Conservation (phyloP, 306 rosid genomes). For the Sesbania bispinosa region DNA sequence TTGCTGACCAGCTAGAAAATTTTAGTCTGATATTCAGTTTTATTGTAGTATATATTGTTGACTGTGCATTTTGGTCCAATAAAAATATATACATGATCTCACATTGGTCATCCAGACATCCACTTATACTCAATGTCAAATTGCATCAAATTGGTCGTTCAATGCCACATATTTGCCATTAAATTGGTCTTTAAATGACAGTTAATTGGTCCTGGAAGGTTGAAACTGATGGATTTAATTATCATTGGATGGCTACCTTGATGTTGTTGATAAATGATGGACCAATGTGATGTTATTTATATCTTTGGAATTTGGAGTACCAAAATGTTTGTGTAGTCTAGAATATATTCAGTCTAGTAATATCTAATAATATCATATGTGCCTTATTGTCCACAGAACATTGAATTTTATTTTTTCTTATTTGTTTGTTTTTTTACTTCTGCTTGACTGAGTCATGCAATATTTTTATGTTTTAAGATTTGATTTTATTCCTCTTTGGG, state of each 20-base stretch:
- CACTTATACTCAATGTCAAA: background rate
- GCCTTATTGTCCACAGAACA: background rate
- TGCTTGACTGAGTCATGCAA: background rate
- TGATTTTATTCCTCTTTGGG: too few relatives aligned
- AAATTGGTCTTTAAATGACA: background rate
- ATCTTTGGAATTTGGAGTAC: background rate
- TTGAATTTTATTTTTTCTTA: background rate
- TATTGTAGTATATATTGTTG: background rate
- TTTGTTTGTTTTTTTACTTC: background rate
- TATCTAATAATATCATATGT: background rate
- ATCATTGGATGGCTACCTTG: constrained; percentile 15
- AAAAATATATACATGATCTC: background rate
- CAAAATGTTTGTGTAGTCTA: background rate
- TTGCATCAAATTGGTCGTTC: background rate
- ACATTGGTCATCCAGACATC: background rate
- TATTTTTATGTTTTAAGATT: constrained; percentile 18
- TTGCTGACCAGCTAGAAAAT: background rate
- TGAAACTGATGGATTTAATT: background rate
- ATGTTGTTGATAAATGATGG: background rate
- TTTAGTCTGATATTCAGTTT: background rate
- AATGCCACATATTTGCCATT: background rate
- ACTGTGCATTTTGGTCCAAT: background rate
- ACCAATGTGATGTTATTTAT: background rate
- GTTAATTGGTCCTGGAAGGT: background rate
- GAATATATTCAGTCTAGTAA: background rate